A percentile compares a stretch with the other conserved stretches of the same genome.
Conservation (phyloP, 495 filamentous ascomycete genomes). For the Chaetomium fimeti region DNA sequence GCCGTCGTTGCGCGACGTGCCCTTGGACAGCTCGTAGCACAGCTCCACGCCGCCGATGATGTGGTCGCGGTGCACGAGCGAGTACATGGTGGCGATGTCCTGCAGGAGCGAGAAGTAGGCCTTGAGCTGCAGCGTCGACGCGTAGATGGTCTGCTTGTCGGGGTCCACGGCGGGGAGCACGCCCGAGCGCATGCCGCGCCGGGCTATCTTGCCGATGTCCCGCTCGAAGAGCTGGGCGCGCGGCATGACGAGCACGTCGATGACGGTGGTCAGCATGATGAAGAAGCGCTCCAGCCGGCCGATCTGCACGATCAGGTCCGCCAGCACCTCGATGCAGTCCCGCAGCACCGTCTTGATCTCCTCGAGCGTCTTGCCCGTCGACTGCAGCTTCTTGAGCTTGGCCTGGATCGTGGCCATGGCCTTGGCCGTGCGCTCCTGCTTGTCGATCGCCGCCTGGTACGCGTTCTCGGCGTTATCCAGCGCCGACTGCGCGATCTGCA, state of each 20-base stretch:
- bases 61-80: not conserved
- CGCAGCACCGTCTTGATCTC: conserved; percentile 12
- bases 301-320: conserved; percentile 8
- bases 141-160: conserved; percentile 9
- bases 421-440: conserved; percentile 4
- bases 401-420: conserved; percentile 8
- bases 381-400: not conserved
- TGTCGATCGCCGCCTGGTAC: not conserved
- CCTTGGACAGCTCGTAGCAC: conserved; percentile 10
- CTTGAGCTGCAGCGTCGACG: conserved; percentile 11
- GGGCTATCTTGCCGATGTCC: not conserved
- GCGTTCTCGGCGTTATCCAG: conserved; percentile 4
- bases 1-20: not conserved
- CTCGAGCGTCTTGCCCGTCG: conserved; percentile 5
- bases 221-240: not conserved
- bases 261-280: conserved; percentile 10
- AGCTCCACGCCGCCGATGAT: not conserved
- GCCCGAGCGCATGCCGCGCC: not conserved
- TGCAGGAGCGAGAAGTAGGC: conserved; percentile 12
- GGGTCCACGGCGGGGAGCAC: not conserved
- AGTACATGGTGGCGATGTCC: conserved; percentile 11
- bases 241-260: conserved; percentile 2
- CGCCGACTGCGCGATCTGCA: not conserved
- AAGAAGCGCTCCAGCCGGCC: conserved; percentile 3
- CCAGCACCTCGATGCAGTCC: conserved; percentile 8